Evolutionary conservation across 108 stramenopile genomes (phyloP).

Genomic region (Nannochloropsis oceanica): DNA sequence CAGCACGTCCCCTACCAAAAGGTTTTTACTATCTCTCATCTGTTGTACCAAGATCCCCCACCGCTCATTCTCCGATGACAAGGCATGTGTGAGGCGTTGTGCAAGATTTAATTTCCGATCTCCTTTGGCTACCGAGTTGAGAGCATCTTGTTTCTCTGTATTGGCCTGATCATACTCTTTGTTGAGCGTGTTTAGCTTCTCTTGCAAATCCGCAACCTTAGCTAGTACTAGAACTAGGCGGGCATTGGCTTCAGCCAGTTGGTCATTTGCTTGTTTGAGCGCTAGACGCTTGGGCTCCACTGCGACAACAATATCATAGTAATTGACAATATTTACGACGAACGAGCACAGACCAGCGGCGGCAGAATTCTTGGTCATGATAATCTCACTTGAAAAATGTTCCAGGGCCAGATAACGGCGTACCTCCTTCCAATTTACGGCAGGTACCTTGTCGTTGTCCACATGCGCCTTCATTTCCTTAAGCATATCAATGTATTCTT

Average conservation of each 20-base stretch:
- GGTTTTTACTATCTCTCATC: constrained; percentile 40
- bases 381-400: constrained; percentile 53
- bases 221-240: constrained; percentile 37
- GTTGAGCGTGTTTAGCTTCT: constrained; percentile 43
- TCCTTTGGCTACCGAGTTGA: constrained; percentile 44
- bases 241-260: constrained; percentile 45
- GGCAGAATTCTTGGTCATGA: constrained; percentile 52
- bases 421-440: constrained; percentile 51
- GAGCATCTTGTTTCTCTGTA: constrained; percentile 47
- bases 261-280: constrained; percentile 47
- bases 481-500: constrained; percentile 53
- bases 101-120: constrained; percentile 58
- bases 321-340: constrained; percentile 60
- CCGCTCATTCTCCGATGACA: constrained; percentile 61
- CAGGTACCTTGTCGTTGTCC: constrained; percentile 44
- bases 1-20: constrained; percentile 59
- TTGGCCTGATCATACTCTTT: constrained; percentile 39
- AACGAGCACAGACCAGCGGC: constrained; percentile 59
- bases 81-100: constrained; percentile 53
- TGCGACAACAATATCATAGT: constrained; percentile 57
- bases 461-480: constrained; percentile 52
- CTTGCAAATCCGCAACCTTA: constrained; percentile 45
- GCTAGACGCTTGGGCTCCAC: constrained; percentile 60
- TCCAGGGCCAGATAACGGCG: constrained; percentile 49
- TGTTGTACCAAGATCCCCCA: constrained; percentile 50